Base-by-base conservation (phyloP, 805 yeast genomes). In the Candida railenensis region DNA sequence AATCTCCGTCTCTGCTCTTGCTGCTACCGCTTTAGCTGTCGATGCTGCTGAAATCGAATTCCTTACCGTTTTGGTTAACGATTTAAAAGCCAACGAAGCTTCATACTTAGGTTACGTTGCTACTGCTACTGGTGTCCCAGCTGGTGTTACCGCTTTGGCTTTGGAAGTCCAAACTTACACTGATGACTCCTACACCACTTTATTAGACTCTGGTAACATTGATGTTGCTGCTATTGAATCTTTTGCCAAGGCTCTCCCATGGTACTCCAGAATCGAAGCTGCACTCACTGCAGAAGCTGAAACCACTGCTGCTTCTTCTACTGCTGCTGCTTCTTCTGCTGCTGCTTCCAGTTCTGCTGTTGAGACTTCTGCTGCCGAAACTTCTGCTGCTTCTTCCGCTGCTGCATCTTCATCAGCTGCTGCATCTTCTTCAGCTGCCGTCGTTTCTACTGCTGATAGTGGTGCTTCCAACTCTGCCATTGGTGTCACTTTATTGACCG, bases 201-300 rank as follows among this genome's bases (percentile, higher is more conserved):
- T 40, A 3, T 30, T 50, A 30, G 38, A 22, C 21, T 30, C 36
- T 4, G 47, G 48, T n/a, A 40, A 25, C 34, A 37, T 50, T 12
- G 39, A 50, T 22, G 48, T 52, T 15, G 12, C 43, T 9, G 22
- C 41, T 22, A 28, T 52, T 18, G 43, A 48, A 39, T 34, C 44
- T 7, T 46, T 52, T 16, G 55, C 51, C 2, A 45, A 51, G 4
- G 34, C 19, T 19, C 46, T 52, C 25, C 55, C 55, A 38, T 52
- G 55, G 55, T 30, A 12, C 32, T 22, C 43, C 16, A 40, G 36
- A 28, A 40, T 22, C 28, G 34, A 18, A 19, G 34, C 43, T 40
- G 22, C 34, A 16, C 14, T 22, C 33, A 19, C 41, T 19, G 18
- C 36, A 40, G 8, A 8, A 8, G 41, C 7, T 34, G 39, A 15